Conservation (phyloP, 78 protist genomes). For the Polysphondylium violaceum region DNA sequence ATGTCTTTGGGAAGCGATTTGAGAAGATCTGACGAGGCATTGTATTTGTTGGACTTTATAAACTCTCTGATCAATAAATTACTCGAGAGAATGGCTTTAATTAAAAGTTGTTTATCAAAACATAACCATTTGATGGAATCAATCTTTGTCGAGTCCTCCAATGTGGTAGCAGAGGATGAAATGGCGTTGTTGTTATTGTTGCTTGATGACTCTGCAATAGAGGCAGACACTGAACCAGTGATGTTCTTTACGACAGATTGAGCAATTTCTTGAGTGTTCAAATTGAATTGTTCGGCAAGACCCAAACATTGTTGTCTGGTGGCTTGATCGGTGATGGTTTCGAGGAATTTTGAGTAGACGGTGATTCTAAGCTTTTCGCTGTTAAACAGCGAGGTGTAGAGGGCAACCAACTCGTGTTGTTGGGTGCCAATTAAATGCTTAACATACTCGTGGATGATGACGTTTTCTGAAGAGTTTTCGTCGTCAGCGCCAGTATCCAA, state of each 20-base stretch:
- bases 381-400: conserved; percentile 36
- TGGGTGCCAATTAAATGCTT: conserved; percentile 42
- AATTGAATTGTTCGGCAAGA: conserved; percentile 40
- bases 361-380: conserved; percentile 4
- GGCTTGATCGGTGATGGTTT: conserved; percentile 22
- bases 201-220: not conserved
- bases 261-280: conserved; percentile 59
- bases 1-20: conserved; percentile 42
- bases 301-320: conserved; percentile 25
- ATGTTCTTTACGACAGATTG: conserved; percentile 47
- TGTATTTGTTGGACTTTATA: not conserved
- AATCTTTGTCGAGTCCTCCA: conserved; percentile 36
- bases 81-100: conserved; percentile 37
- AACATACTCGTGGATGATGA: conserved; percentile 30
- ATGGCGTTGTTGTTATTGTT: not conserved
- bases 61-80: conserved; percentile 52
- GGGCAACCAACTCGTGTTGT: conserved; percentile 56
- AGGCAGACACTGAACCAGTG: not conserved
- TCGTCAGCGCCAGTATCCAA: not conserved
- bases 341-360: conserved; percentile 61
- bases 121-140: conserved; percentile 53
- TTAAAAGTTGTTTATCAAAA: conserved; percentile 25
- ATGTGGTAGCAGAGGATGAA: conserved; percentile 9
- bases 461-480: conserved; percentile 36
- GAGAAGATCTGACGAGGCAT: conserved; percentile 11